Base-by-base conservation (phyloP, 2,329 filamentous ascomycete genomes). In the Claviceps purpurea region DNA sequence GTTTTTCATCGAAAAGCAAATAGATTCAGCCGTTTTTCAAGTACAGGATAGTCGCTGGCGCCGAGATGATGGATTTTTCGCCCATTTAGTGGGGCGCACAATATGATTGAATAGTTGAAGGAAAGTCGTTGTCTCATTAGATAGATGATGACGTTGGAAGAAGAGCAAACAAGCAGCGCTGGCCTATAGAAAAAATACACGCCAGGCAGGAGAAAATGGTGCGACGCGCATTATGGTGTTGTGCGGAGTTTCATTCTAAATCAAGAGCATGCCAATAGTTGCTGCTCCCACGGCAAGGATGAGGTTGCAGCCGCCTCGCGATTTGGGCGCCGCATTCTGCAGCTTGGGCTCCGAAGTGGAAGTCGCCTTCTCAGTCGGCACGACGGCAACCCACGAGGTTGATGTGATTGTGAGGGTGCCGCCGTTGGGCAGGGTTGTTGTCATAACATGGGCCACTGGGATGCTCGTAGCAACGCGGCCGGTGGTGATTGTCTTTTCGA, bases 361-460 rank as follows among this genome's bases (percentile, higher is more conserved):
- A n/a, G 63, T 62, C 10, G 64, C 51, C 34, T 62, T 56, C 22
- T 61, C 57, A 1, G 67, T 64, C 1, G 72, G 69, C 11, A 69
- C 65, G 41, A 73, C 70, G 22, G 66, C 69, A 2, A 77, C 74
- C 59, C 66, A 73, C 0, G 73, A 74, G 1, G 74, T 77, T n/a
- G 68, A 68, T 11, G 74, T 77, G 48, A 76, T 62, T 13, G 71
- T 67, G 3, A 69, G 69, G 50, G 72, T 64, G 37, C 66, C 69
- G 26, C 75, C 75, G 48, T 74, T 63, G 13, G 64, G 58, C 39
- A 70, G 61, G 6, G 73, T 75, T 6, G 71, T 72, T n/a, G 74
- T 78, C 54, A 64, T 63, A 0, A 71, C 73, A 24, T 67, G 60
- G 6, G 64, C 55, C 52, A 74, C 60, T 34, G 65, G 56, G 55